Evolutionary conservation across 768 basidiomycete genomes (phyloP), one percentile per base, ranked within the genome.

Genomic region (Lentinula sp.): DNA sequence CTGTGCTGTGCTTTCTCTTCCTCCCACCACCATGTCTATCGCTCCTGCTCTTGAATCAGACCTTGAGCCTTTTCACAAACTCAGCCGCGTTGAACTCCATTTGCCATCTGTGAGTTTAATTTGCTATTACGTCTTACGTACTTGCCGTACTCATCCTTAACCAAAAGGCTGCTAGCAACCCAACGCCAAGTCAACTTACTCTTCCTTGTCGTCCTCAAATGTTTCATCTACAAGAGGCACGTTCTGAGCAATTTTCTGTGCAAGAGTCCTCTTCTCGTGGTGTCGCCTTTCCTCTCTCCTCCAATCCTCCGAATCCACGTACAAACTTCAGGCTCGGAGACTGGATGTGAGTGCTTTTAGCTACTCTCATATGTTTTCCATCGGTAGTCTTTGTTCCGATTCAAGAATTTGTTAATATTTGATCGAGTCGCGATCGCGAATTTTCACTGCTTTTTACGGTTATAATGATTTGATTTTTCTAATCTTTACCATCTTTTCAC

Each of bases 271-370:
- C 63, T 55, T 60, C 65, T 57, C 64, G 65, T 68, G 64, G 8
- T 48, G 20, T 48, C n/a, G 80, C 81, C 37, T 87, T 84, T 62
- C 78, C 83, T 4, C 76, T 88, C 57, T 90, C 87, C 16, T 83
- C 71, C 66, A 90, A 89, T 64, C 88, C 88, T 5, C 88, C 88
- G 12, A 90, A 88, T 68, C 84, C 86, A 13, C 79, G 81, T 66
- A 83, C 81, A 2, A 83, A 76, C 65, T 90, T 89, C 71, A 77
- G 88, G 65, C 74, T 81, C 4, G 88, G 88, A 15, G 88, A 90
- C 68, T 90, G 88, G 88, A 87, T 90, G 87, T 89, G 68, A 75
- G 87, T 66, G 64, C 54, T 65, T 63, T 53, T 62, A 39, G 51
- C 50, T 42, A 49, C 37, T 23, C 28, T 32, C 52, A 36, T 37